A percentile compares a stretch with the other conserved stretches of the same genome.
Conservation (phyloP, 2,329 filamentous ascomycete species). For the Macrophomina phaseolina region DNA sequence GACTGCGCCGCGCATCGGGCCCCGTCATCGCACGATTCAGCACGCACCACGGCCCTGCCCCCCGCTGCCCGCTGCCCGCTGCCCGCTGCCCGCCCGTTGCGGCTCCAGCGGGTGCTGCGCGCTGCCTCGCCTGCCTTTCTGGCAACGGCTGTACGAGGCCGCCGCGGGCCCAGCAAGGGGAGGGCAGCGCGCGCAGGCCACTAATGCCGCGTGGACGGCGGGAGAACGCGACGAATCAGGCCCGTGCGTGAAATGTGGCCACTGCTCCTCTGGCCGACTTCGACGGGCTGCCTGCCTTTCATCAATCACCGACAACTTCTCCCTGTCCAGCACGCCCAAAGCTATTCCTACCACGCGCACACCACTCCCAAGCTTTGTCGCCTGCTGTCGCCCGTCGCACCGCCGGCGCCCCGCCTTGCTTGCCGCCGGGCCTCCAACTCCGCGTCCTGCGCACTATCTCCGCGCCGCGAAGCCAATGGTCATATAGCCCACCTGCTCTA, state of each 20-base stretch:
- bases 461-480: slow-evolving; percentile 24
- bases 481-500: slow-evolving; percentile 27
- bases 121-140: background rate
- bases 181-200: background rate
- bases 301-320: slow-evolving; percentile 20
- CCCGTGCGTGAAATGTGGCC: slow-evolving; percentile 21
- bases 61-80: too few relatives aligned
- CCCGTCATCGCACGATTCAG: background rate
- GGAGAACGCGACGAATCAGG: background rate
- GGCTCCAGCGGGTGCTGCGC: background rate
- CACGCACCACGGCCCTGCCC: background rate
- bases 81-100: background rate
- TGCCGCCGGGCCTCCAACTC: background rate
- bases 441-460: slow-evolving; percentile 20
- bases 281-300: slow-evolving; percentile 10
- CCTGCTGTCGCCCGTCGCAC: background rate
- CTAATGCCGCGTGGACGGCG: slow-evolving; percentile 1
- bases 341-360: slow-evolving; percentile 17
- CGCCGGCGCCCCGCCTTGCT: background rate
- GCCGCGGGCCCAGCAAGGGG: background rate
- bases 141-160: background rate
- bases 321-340: slow-evolving; percentile 8
- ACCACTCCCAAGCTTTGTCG: background rate
- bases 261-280: slow-evolving; percentile 13
- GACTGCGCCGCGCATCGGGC: background rate